Base-by-base conservation (phyloP, 1,284 basidiomycete species). In the Peniophora sp. region DNA sequence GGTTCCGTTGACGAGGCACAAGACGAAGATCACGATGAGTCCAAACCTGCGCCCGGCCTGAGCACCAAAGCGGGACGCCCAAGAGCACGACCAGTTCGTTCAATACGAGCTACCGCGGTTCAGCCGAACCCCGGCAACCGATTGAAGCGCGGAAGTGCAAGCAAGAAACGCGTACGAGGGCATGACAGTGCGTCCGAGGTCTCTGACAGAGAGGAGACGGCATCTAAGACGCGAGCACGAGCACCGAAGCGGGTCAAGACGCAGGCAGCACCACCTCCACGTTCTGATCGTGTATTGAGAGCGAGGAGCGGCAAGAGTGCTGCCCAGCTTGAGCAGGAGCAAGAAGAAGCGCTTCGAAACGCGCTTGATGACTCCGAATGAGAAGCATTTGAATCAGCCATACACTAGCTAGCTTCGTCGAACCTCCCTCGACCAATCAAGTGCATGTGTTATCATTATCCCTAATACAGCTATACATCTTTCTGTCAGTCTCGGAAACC, bases 231-330 rank as follows among this genome's bases (percentile, higher is more conserved):
- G n/a, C 52, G 60, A 2, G 56, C 38, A 16, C 38, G 38, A 5
- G 38, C 38, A 6, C n/a, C 38, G 38, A 41, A 41, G 38, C 38
- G 38, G 16, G 38, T 20, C 16, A 41, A n/a, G 16, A 57, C 46
- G 34, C 39, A 49, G 24, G 39, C 41, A 38, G 55, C 54, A 27
- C 56, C 57, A 38, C 47, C 63, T 11, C 53, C 68, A 25, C 56
- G 63, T 19, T 61, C 76, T 25, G 70, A 72, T 27, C 69, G 80
- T 25, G 72, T 75, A 11, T 63, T 82, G 58, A 72, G 83, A 45
- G 68, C 78, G 48, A 74, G 81, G 36, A 62, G 59, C 35, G 65
- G 69, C 56, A 88, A 83, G 66, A 75, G 56, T 41, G 63, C 67
- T 35, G 68, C 69, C 39, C 69, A 72, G 57, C 49, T 75, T 39